Evolutionary conservation across 441 rosid species (phyloP).

Genomic region (Croton laevigatus): DNA sequence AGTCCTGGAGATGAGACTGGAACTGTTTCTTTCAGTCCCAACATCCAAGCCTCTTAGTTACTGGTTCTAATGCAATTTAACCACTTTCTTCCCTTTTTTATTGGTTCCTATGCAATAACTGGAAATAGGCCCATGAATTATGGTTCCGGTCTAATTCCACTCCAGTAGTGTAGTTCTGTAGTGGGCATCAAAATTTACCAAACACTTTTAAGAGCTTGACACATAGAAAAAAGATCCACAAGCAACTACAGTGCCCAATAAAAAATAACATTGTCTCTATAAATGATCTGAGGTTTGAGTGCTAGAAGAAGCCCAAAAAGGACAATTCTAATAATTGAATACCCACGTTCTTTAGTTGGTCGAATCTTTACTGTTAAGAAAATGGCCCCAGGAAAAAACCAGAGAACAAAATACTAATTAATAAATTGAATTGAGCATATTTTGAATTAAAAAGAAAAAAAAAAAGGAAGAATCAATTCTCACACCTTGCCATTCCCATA

Average conservation of each 20-base stretch:
- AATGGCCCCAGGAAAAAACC: not conserved
- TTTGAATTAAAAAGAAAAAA: constrained; percentile 8
- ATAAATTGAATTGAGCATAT: not conserved
- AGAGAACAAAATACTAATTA: not conserved
- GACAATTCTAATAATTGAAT: not conserved
- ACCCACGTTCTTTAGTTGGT: not conserved
- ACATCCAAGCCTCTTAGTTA: no score
- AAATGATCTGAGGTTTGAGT: not conserved
- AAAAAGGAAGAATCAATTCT: constrained; percentile 1
- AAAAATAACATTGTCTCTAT: not conserved
- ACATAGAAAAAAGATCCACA: not conserved
- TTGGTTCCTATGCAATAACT: no score
- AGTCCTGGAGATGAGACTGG: no score
- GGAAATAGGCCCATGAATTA: no score
- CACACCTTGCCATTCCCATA: constrained; percentile 99
- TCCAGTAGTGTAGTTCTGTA: no score
- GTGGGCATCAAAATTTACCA: not conserved
- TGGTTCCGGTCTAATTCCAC: no score
- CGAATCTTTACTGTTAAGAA: not conserved
- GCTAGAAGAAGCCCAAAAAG: not conserved
- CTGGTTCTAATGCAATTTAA: no score
- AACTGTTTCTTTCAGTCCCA: no score
- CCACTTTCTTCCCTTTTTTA: no score
- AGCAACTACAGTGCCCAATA: not conserved
- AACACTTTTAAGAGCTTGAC: not conserved